Conservation (phyloP, 805 yeast species). For the Teunomyces cretensis region DNA sequence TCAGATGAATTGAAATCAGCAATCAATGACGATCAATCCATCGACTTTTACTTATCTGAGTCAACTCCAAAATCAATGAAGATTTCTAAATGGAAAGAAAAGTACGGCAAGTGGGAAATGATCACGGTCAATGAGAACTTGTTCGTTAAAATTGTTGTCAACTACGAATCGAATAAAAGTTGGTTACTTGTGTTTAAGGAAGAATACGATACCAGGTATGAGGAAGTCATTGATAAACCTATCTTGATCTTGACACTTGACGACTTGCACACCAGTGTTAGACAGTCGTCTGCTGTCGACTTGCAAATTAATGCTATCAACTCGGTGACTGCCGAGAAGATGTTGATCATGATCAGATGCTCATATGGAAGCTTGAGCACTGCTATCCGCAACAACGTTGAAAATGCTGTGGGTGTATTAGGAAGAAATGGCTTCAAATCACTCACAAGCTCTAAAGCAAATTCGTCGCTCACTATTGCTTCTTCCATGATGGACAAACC, state of each 20-base stretch:
- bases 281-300: constrained; percentile 41
- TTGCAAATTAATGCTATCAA: constrained; percentile 34
- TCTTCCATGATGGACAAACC: constrained; percentile 39
- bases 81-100: constrained; percentile 42
- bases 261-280: constrained; percentile 19
- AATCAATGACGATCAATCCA: constrained; percentile 37
- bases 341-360: constrained; percentile 36
- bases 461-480: constrained; percentile 29
- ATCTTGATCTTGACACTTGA: constrained; percentile 33
- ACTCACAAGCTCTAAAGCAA: constrained; percentile 10
- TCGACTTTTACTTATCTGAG: constrained; percentile 38
- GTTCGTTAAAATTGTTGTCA: constrained; percentile 39
- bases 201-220: constrained; percentile 28
- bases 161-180: constrained; percentile 30
- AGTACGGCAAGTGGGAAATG: constrained; percentile 47
- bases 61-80: constrained; percentile 35
- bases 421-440: neutral
- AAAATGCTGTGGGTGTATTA: constrained; percentile 13
- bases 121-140: constrained; percentile 35
- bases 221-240: constrained; percentile 36
- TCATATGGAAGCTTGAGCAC: constrained; percentile 23
- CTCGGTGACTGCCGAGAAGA: constrained; percentile 28
- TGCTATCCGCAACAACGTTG: constrained; percentile 24
- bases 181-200: constrained; percentile 45
- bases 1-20: constrained; percentile 36